A percentile compares a stretch with the other conserved stretches of the same genome.
phyloP scores from a whole-genome alignment of 2,329 filamentous ascomycete species.

The Epichloe gansuensis region DNA sequence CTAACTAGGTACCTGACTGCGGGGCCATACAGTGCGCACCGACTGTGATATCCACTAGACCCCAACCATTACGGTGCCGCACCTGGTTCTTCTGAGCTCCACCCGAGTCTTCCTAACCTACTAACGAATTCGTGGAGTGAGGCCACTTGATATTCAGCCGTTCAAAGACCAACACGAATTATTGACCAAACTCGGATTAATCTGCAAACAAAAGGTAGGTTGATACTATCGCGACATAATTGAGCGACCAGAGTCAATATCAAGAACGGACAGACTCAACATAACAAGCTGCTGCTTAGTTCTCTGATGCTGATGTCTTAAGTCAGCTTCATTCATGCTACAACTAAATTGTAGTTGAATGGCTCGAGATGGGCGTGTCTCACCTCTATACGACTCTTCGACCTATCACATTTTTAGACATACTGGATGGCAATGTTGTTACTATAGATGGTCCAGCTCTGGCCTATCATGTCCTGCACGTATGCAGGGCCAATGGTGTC shows the following conservation, averaged over 20 bases:
- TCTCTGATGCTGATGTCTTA: background rate
- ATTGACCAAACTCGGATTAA: background rate
- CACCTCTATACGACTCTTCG: constrained; percentile 40
- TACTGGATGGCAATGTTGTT: constrained; percentile 29
- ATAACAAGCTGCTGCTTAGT: background rate
- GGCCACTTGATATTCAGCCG: too few species aligned
- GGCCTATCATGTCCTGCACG: constrained; percentile 58
- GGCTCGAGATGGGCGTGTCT: constrained; percentile 43
- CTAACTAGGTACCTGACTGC: background rate
- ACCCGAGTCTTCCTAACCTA: too few species aligned
- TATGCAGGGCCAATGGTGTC: constrained; percentile 38
- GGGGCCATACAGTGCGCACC: background rate
- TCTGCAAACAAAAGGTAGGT: background rate
- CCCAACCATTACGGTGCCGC: too few species aligned
- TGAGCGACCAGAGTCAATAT: too few species aligned
- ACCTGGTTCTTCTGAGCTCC: too few species aligned
- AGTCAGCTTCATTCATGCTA: too few species aligned
- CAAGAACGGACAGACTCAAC: background rate
- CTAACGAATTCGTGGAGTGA: too few species aligned
- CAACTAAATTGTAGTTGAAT: background rate
- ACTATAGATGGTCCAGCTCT: constrained; percentile 70
- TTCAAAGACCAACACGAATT: background rate
- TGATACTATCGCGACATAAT: background rate
- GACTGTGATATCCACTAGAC: too few species aligned
- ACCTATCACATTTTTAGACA: constrained; percentile 33